Percentiles rank a stretch among this genome's conserved stretches.
phyloP scores from a whole-genome alignment of 2,329 filamentous ascomycete species.

The Epichloe baconii region DNA sequence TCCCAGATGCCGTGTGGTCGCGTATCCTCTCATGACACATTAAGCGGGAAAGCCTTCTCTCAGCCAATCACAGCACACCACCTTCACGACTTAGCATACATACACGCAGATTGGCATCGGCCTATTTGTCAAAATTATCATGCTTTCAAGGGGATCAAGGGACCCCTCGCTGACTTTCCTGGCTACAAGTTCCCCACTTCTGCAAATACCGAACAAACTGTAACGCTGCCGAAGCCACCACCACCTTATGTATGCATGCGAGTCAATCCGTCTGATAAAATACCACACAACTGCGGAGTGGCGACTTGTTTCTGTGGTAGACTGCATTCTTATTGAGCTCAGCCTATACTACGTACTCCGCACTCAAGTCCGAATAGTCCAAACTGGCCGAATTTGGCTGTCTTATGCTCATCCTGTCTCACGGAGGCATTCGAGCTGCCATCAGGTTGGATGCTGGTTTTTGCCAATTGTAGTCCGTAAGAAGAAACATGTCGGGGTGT shows the following conservation, averaged over 20 bases:
- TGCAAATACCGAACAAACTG: background rate
- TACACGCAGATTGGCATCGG: no score
- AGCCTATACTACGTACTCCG: background rate
- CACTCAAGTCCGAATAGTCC: background rate
- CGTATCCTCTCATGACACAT: constrained; percentile 24
- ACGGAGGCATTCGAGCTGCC: background rate
- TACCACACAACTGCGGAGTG: background rate
- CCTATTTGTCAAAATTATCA: no score
- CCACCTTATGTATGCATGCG: background rate
- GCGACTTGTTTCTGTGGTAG: background rate
- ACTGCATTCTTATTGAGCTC: background rate
- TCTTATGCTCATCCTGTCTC: background rate
- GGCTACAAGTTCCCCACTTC: no score
- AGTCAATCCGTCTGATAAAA: background rate
- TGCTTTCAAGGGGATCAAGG: no score
- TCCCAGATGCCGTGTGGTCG: constrained; percentile 10
- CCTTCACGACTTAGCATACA: constrained; percentile 6
- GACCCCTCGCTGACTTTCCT: no score
- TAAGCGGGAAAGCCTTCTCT: constrained; percentile 19
- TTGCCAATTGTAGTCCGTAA: background rate
- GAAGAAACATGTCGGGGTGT: no score
- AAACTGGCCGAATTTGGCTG: background rate
- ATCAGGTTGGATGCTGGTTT: background rate
- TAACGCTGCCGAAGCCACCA: background rate
- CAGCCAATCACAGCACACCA: constrained; percentile 19